A percentile compares a stretch with the other conserved stretches of the same genome.
These are phyloP conservation scores for Tylopilus rubrobrunneus DNA, from an alignment of 768 basidiomycete genomes.

Conservation along the genomic window DNA sequence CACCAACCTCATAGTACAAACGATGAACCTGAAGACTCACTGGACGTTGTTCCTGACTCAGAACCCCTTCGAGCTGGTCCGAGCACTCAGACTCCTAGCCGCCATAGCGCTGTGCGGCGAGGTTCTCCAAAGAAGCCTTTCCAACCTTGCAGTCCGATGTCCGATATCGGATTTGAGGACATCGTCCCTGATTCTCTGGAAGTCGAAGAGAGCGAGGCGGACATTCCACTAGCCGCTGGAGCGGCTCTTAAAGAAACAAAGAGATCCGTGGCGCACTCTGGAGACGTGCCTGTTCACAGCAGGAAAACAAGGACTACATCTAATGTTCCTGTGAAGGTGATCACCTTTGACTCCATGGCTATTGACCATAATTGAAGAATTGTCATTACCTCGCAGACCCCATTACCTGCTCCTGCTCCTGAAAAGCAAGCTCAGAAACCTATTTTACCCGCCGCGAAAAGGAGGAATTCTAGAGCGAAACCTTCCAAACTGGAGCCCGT, in stretches of 20 bases:
- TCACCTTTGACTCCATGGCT: not conserved
- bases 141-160: slow-evolving; percentile 22
- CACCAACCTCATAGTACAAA: slow-evolving; percentile 1
- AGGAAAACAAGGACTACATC: slow-evolving; percentile 7
- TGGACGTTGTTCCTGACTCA: slow-evolving; percentile 62
- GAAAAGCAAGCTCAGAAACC: slow-evolving; percentile 11
- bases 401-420: not conserved
- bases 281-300: not conserved
- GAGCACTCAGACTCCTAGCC: slow-evolving; percentile 7
- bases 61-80: slow-evolving; percentile 43
- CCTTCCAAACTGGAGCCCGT: slow-evolving; percentile 26
- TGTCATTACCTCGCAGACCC: slow-evolving; percentile 1
- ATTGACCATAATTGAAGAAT: not conserved
- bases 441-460: slow-evolving; percentile 5
- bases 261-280: not conserved
- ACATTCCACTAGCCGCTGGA: slow-evolving; percentile 41
- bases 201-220: slow-evolving; percentile 32
- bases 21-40: slow-evolving; percentile 30
- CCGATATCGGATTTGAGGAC: slow-evolving; percentile 22
- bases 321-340: slow-evolving; percentile 17
- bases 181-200: slow-evolving; percentile 27
- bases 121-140: slow-evolving; percentile 17
- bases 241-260: slow-evolving; percentile 19
- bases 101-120: not conserved
- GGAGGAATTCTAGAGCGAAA: slow-evolving; percentile 10